Evolutionary conservation across 192 early-diverging fungal genomes (phyloP), one percentile per base, ranked within the genome.

Genomic region (Diversispora eburnea): DNA sequence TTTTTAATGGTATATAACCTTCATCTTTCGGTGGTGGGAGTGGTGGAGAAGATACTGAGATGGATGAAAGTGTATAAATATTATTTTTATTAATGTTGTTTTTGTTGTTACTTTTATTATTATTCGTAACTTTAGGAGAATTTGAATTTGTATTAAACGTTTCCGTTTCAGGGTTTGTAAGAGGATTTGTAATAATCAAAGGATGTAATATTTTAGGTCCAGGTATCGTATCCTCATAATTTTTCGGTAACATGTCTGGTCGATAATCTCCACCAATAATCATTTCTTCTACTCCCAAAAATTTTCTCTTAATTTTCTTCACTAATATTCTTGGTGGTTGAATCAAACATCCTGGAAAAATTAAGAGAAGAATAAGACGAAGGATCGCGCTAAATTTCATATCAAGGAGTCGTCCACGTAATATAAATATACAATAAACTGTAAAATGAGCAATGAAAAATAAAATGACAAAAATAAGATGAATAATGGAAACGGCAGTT

Each of bases 181-280:
- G 0, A 33, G 25, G 25, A 1, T 33, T 33, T 33, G 25, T 33
- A 33, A 33, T 33, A 33, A 33, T 2, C 25, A 33, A 33, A 33
- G 25, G 25, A 33, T 33, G 25, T 33, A 33, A 33, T 33, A 33
- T 33, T 33, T 33, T 33, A 33, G 25, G 25, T 33, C 25, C 25
- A 33, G 25, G 25, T 33, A 33, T 33, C 0, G 25, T 33, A 33
- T 33, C 25, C 25, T 54, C 51, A 63, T 42, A 63, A 17, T 41
- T 10, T 17, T 63, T 10, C 2, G 15, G 42, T 20, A 68, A 17
- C 48, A 68, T 54, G 9, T 25, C 19, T 2, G 67, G 67, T 22
- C 67, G 19, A 68, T 17, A 68, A 54, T 68, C 67, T 20, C 67
- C 67, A 33, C 67, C 67, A 68, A 68, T 68, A 0, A 10, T 7